Percentiles rank a stretch among this genome's conserved stretches.
These are phyloP conservation scores for Jackrogersella minutella DNA, from an alignment of 495 filamentous ascomycete genomes.

Conservation along the genomic window DNA sequence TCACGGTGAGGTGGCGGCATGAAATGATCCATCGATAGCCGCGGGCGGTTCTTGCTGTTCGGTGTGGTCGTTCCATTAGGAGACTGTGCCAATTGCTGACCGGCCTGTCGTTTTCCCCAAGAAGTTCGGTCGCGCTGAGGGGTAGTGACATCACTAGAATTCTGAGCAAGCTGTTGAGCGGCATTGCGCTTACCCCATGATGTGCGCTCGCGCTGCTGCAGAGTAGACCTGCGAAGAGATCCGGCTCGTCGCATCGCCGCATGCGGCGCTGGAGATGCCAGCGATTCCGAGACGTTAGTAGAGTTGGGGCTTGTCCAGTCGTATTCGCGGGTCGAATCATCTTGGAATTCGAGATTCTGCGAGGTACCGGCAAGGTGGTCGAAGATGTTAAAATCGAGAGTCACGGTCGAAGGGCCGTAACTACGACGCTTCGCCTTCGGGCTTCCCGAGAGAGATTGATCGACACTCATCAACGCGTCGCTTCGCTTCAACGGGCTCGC, in stretches of 20 bases:
- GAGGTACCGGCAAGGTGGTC: conserved; percentile 56
- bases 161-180: conserved; percentile 54
- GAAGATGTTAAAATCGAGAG: conserved; percentile 74
- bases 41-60: conserved; percentile 62
- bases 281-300: conserved; percentile 43
- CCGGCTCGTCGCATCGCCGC: conserved; percentile 64
- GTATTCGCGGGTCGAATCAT: conserved; percentile 56
- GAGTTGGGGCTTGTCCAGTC: conserved; percentile 47
- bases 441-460: conserved; percentile 77
- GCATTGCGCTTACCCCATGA: conserved; percentile 64
- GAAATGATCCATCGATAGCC: conserved; percentile 80
- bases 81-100: conserved; percentile 54
- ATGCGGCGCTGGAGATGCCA: conserved; percentile 42
- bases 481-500: conserved; percentile 92
- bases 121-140: conserved; percentile 51
- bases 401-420: conserved; percentile 69
- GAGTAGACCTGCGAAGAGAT: conserved; percentile 82
- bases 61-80: conserved; percentile 59
- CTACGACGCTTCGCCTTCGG: conserved; percentile 89
- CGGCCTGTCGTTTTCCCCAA: conserved; percentile 59
- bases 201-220: conserved; percentile 79
- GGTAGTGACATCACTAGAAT: conserved; percentile 57
- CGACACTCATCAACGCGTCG: conserved; percentile 88
- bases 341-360: conserved; percentile 53
- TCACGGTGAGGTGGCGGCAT: conserved; percentile 66